Conservation (phyloP, 805 yeast species). For the Saturnispora ahearnii region DNA sequence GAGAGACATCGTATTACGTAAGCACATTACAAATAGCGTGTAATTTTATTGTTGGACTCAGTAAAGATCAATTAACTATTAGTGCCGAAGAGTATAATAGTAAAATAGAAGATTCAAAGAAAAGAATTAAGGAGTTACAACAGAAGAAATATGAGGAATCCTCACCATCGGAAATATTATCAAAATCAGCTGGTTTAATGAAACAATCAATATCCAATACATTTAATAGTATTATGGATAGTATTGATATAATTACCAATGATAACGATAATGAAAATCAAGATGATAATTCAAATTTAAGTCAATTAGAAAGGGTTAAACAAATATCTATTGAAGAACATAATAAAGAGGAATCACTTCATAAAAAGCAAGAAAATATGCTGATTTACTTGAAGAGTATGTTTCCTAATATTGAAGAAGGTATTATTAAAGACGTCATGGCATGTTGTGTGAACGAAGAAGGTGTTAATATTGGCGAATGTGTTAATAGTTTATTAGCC, state of each 20-base stretch:
- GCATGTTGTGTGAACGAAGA: constrained; percentile 36
- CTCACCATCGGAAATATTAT: constrained; percentile 29
- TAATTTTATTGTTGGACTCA: constrained; percentile 60
- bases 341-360: constrained; percentile 21
- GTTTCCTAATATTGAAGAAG: constrained; percentile 68
- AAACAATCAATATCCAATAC: constrained; percentile 28
- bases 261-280: constrained; percentile 8
- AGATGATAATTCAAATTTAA: constrained; percentile 8
- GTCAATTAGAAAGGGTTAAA: constrained; percentile 20
- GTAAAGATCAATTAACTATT: constrained; percentile 50
- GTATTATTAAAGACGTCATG: constrained; percentile 62
- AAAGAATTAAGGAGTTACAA: constrained; percentile 19
- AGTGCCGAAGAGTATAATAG: constrained; percentile 50
- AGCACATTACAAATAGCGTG: constrained; percentile 89
- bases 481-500: constrained; percentile 55
- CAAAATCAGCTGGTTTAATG: constrained; percentile 30
- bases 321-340: constrained; percentile 26
- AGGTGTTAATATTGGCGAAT: constrained; percentile 53
- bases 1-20: constrained; percentile 87
- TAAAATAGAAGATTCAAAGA: constrained; percentile 36
- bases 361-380: constrained; percentile 37
- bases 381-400: constrained; percentile 48
- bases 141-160: constrained; percentile 23
- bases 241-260: constrained; percentile 6
- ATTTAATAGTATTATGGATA: constrained; percentile 18